Evolutionary conservation across 2,329 filamentous ascomycete genomes (phyloP).

Genomic region (Tolypocladium album): DNA sequence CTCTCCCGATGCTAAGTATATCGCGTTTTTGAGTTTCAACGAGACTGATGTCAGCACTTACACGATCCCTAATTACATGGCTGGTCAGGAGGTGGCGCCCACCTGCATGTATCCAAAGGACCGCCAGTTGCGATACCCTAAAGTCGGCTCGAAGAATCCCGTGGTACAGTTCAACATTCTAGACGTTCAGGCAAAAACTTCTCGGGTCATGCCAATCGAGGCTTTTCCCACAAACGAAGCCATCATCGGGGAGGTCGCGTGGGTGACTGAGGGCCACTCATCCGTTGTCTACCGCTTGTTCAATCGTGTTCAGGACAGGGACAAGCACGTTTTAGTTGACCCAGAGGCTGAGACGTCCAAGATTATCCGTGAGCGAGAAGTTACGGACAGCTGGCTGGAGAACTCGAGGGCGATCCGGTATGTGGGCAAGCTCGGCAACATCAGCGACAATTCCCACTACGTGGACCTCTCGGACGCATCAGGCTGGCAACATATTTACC

Average conservation of each 20-base stretch:
- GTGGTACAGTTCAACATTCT: slow-evolving; percentile 51
- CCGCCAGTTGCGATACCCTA: slow-evolving; percentile 55
- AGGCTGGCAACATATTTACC: slow-evolving; percentile 60
- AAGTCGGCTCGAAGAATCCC: slow-evolving; percentile 58
- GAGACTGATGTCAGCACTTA: slow-evolving; percentile 59
- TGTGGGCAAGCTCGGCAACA: slow-evolving; percentile 32
- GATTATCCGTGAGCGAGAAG: slow-evolving; percentile 45
- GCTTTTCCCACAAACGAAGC: slow-evolving; percentile 50
- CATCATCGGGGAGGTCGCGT: slow-evolving; percentile 57
- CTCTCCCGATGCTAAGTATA: slow-evolving; percentile 74
- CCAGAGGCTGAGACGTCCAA: slow-evolving; percentile 32
- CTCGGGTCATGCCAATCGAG: slow-evolving; percentile 37
- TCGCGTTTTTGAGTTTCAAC: slow-evolving; percentile 85
- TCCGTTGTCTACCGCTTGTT: slow-evolving; percentile 54
- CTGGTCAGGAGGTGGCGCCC: slow-evolving; percentile 42
- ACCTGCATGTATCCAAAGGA: slow-evolving; percentile 53
- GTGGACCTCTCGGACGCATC: slow-evolving; percentile 56
- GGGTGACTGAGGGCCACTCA: slow-evolving; percentile 52
- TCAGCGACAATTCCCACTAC: slow-evolving; percentile 38
- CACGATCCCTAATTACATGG: slow-evolving; percentile 57
- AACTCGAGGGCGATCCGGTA: slow-evolving; percentile 46
- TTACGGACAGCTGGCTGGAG: slow-evolving; percentile 51
- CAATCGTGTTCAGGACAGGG: slow-evolving; percentile 57
- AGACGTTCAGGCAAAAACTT: slow-evolving; percentile 34
- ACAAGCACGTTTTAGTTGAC: slow-evolving; percentile 51